Base-by-base conservation (phyloP, 202 grass and related monocot genomes). In the Digitaria exilis region DNA sequence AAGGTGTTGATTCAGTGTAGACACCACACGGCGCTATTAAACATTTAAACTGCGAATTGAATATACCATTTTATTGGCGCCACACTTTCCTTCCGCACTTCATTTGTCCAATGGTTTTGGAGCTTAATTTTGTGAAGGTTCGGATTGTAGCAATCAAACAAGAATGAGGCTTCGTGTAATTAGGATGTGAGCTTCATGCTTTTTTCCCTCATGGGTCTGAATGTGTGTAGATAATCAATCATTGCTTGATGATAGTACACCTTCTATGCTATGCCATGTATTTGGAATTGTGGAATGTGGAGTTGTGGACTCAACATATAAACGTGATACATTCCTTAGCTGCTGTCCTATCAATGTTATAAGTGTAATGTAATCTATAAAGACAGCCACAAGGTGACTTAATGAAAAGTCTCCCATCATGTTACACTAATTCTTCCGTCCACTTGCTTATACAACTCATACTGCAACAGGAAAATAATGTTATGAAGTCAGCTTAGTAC, bases 1-100 rank as follows among this genome's bases (percentile, higher is more conserved):
- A 95, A 93, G 78, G 59, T 71, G 86, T 87, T 86, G 95, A 95
- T 90, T 97, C 95, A 59, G 88, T 91, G 71, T 97, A 93, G 85
- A 81, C 55, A 46, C 21, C 5, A 71, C 21, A 22, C 21, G 6
- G 71, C 6, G 37, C 32, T 34, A 24, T n/a, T n/a, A 28, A 71
- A 73, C 50, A 22, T n/a, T n/a, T n/a, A n/a, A n/a, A n/a, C 29
- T 55, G 74, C 48, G 67, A 69, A 83, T 66, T 66, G 68, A 69
- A 45, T 77, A 67, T 85, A 60, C 65, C 45, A 29, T 70, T 84
- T 65, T 58, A 74, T 49, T 42, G 25, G 31, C 22, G 10, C 59
- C 51, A 54, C 22, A 43, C 25, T 1, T 0, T 61, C 77, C 44
- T 64, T 64, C 46, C 25, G 15, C 18, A 77, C 80, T 45, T n/a